Evolutionary conservation across 2,329 filamentous ascomycete species (phyloP), one percentile per base, ranked within the genome.

Genomic region (Aspergillus ustus): DNA sequence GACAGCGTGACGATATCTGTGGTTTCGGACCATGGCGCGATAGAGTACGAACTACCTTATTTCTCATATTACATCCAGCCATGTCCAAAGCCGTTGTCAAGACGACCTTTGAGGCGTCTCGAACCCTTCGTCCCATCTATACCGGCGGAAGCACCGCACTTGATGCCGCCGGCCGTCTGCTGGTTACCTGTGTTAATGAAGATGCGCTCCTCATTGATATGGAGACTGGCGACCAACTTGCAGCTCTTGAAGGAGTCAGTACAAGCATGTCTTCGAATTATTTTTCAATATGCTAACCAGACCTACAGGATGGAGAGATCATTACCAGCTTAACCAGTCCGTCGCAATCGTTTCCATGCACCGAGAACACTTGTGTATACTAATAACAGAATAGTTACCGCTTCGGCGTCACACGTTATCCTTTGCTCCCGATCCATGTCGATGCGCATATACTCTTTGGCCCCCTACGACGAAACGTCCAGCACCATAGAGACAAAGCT

Each of bases 361-460:
- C 15, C 34, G 34, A 46, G 52, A 20, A 54, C 43, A 53, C 31
- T 53, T 52, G 34, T 7, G 19, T 52, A 31, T 25, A 49, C 40
- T 34, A 28, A 48, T 57, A 50, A 28, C 8, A 7, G 28, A 29
- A 4, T 65, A 92, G 90, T 99, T 68, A 96, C 94, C 0, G 93
- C 93, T 0, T 92, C 91, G 63, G 92, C 89, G 8, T 93, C 92
- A 28, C 92, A 97, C 77, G 85, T 98, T 59, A 88, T 97, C 66
- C 82, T 96, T 68, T 98, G 93, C 81, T 99, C 95, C 19, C 89
- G 94, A 68, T 98, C 94, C n/a, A 84, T 97, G 58, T 93, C 93
- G 7, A 96, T 98, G 93, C 90, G 91, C 73, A 93, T 98, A 67
- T 98, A 92, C 79, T 80, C 89, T 19, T 83, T 99, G 28, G 84